Evolutionary conservation across 306 rosid genomes (phyloP).

Genomic region (Dalbergia oliveri): DNA sequence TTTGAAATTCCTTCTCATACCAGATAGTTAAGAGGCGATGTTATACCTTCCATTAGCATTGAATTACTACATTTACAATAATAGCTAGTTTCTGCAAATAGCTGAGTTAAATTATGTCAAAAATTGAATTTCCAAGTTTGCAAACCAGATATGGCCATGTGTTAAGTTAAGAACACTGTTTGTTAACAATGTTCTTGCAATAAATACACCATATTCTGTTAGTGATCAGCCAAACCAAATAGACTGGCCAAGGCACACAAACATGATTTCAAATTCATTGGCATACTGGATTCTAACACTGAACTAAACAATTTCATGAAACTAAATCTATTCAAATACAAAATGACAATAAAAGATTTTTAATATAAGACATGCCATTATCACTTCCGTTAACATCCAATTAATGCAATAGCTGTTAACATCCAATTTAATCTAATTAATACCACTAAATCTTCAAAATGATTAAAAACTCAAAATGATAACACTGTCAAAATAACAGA

Average conservation of each 20-base stretch:
- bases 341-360: neutral
- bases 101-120: too few species aligned
- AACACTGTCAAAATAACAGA: neutral
- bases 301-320: neutral
- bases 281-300: neutral
- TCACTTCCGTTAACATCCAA: neutral
- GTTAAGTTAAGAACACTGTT: too few species aligned
- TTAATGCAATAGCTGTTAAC: neutral
- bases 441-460: neutral
- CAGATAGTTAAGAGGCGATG: too few species aligned
- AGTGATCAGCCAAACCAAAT: constrained; percentile 16
- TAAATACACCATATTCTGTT: constrained; percentile 18
- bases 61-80: too few species aligned
- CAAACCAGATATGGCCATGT: too few species aligned
- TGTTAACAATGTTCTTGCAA: constrained; percentile 8
- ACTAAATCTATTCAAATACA: constrained; percentile 24
- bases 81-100: too few species aligned
- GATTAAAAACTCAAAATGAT: neutral
- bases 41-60: too few species aligned
- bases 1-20: neutral
- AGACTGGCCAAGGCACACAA: neutral
- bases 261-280: constrained; percentile 22
- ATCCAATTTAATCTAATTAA: neutral
- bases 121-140: too few species aligned
- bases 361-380: neutral